These are phyloP conservation scores for Apophysomyces variabilis DNA, from an alignment of 371 early-diverging fungal genomes.

Conservation along the genomic window DNA sequence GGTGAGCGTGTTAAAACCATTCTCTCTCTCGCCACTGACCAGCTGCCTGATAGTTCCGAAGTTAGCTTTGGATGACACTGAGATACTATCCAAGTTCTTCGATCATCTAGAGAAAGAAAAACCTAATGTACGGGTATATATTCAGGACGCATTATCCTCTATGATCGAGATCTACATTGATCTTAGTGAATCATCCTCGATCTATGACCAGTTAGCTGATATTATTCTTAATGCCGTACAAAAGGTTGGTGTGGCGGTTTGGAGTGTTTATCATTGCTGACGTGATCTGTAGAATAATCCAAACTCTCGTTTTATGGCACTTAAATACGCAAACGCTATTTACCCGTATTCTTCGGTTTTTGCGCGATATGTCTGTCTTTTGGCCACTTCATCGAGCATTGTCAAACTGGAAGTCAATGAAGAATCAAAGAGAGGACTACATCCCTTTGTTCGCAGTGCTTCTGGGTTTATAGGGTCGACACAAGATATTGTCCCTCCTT, in stretches of 20 bases:
- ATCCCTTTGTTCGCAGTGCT: conserved; percentile 42
- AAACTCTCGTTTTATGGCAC: conserved; percentile 56
- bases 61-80: conserved; percentile 62
- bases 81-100: conserved; percentile 71
- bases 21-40: not conserved
- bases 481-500: conserved; percentile 33
- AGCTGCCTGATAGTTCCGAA: conserved; percentile 58
- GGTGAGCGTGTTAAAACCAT: conserved; percentile 42
- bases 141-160: conserved; percentile 81
- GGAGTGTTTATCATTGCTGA: not conserved
- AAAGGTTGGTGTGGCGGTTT: conserved; percentile 49
- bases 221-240: conserved; percentile 61
- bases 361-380: conserved; percentile 77
- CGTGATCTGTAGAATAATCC: conserved; percentile 33
- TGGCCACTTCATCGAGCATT: conserved; percentile 65
- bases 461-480: conserved; percentile 28
- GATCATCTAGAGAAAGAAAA: conserved; percentile 68
- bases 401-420: conserved; percentile 79
- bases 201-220: conserved; percentile 55
- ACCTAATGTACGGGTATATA: conserved; percentile 70
- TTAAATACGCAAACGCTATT: conserved; percentile 73
- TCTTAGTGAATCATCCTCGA: conserved; percentile 31
- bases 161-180: conserved; percentile 78
- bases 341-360: conserved; percentile 77
- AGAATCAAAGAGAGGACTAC: conserved; percentile 65